Conservation (phyloP, 306 rosid species). For the Fragaria ananassa region DNA sequence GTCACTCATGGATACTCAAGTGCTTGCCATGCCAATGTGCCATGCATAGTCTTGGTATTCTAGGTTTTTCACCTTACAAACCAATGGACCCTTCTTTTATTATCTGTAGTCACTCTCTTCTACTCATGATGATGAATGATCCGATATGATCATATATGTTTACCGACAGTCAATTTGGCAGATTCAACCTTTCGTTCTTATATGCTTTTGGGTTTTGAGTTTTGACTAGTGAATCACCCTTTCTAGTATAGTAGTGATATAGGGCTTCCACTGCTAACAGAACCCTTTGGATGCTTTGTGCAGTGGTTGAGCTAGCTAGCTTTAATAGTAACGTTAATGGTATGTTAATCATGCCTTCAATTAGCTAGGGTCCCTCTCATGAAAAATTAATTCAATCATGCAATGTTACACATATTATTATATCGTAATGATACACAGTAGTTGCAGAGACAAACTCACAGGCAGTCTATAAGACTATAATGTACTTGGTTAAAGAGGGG, state of each 20-base stretch:
- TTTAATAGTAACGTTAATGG: not conserved
- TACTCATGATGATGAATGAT: not conserved
- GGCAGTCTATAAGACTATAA: not conserved
- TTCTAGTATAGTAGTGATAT: not conserved
- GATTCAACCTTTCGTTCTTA: not conserved
- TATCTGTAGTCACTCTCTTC: slow-evolving; percentile 3
- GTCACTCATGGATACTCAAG: slow-evolving; percentile 51
- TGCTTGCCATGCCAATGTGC: slow-evolving; percentile 26
- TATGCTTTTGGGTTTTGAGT: not conserved
- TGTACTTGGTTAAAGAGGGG: not conserved
- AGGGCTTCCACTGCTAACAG: not conserved
- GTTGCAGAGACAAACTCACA: not conserved
- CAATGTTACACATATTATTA: not conserved
- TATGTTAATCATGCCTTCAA: not conserved
- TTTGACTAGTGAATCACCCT: not conserved
- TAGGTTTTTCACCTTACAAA: slow-evolving; percentile 1
- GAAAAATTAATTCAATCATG: not conserved
- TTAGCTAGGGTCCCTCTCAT: not conserved
- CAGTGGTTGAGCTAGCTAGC: not conserved
- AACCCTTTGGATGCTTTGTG: slow-evolving; percentile 1
- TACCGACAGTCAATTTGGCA: slow-evolving; percentile 14
- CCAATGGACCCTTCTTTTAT: slow-evolving; percentile 12
- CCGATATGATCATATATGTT: not conserved
- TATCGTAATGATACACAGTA: not conserved
- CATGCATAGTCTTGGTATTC: not conserved